Conservation (phyloP, 441 rosid genomes). For the Populus tomentosa region DNA sequence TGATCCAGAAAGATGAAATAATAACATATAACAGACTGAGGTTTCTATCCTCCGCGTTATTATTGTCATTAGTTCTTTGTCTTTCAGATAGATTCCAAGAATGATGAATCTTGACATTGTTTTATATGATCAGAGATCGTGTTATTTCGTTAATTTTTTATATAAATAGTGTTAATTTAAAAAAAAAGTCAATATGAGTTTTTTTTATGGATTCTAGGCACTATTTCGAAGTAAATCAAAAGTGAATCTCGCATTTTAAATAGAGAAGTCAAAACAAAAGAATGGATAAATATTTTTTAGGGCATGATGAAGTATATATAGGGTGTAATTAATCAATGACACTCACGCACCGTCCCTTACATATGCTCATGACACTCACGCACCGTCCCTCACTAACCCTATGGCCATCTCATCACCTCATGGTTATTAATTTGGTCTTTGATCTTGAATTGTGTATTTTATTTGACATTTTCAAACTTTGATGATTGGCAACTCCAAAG, state of each 20-base stretch:
- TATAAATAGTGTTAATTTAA: no score
- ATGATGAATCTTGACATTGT: not conserved
- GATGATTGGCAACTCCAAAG: constrained; percentile 23
- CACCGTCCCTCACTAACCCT: no score
- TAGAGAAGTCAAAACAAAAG: constrained; percentile 5
- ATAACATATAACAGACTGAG: not conserved
- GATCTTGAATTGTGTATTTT: not conserved
- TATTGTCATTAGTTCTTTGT: no score
- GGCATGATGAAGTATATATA: not conserved
- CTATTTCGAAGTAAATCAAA: constrained; percentile 6
- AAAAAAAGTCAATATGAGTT: no score
- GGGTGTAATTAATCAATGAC: not conserved
- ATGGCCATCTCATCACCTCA: no score
- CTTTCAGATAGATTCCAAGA: not conserved
- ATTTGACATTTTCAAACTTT: constrained; percentile 3
- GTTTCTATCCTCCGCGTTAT: not conserved
- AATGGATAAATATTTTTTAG: not conserved
- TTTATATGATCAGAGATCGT: not conserved
- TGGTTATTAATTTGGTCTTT: no score
- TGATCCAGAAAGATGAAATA: not conserved
- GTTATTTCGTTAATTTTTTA: no score
- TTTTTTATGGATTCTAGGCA: not conserved
- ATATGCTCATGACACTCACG: not conserved
- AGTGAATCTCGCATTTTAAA: constrained; percentile 18
- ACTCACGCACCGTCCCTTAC: not conserved